Percentiles rank a stretch among this genome's conserved stretches.
Evolutionary conservation across 352 stramenopile genomes (phyloP).

Genomic region (Phytophthora colocasiae): DNA sequence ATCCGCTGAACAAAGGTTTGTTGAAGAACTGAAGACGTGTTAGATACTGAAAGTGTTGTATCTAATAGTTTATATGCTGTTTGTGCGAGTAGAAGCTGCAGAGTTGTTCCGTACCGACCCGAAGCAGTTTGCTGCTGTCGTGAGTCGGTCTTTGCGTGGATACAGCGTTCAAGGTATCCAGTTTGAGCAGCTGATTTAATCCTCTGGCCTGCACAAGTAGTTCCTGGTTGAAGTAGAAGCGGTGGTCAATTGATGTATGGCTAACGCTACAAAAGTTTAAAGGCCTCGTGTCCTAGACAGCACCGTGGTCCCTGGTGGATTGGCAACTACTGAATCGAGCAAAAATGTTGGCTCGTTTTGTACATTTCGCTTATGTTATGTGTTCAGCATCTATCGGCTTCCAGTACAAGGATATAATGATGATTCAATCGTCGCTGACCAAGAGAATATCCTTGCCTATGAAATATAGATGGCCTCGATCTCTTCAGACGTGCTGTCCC

Average conservation of each 20-base stretch:
- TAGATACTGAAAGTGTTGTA: background rate
- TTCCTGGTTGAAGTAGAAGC: constrained; percentile 20
- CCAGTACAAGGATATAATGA: background rate
- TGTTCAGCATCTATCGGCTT: constrained; percentile 14
- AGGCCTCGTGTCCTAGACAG: constrained; percentile 27
- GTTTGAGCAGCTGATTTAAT: constrained; percentile 85
- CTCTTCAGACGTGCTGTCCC: constrained; percentile 84
- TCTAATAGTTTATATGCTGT: constrained; percentile 6
- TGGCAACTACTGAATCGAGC: constrained; percentile 26
- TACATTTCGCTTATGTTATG: constrained; percentile 28
- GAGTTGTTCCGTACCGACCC: constrained; percentile 96
- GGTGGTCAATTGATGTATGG: constrained; percentile 9
- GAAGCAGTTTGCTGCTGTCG: constrained; percentile 92
- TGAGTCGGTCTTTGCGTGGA: constrained; percentile 85
- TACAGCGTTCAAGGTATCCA: constrained; percentile 85
- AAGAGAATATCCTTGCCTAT: constrained; percentile 31
- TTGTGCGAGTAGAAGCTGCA: constrained; percentile 87
- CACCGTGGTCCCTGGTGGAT: constrained; percentile 17
- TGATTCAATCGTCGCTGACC: background rate
- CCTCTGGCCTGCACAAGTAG: constrained; percentile 8
- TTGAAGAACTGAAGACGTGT: background rate
- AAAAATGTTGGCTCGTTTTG: constrained; percentile 22
- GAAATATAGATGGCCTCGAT: constrained; percentile 87
- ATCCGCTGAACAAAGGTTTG: constrained; percentile 96
- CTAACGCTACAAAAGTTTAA: constrained; percentile 18